These are phyloP conservation scores for Vicia villosa DNA, from an alignment of 306 rosid genomes.

Conservation along the genomic window DNA sequence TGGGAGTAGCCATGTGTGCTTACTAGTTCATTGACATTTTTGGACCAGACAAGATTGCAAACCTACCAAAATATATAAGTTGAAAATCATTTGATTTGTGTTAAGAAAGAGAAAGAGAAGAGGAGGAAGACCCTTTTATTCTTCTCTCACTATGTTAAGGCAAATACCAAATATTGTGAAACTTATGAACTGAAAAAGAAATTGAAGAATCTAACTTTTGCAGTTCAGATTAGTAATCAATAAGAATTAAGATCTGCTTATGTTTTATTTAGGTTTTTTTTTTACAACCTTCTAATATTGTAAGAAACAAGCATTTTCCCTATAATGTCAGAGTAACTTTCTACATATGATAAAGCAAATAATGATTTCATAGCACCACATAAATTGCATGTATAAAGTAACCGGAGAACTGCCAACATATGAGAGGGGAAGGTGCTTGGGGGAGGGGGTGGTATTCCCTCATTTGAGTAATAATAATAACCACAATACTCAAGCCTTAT, in stretches of 20 bases:
- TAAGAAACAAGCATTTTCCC: too few relatives aligned
- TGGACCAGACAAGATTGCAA: slow-evolving; percentile 98
- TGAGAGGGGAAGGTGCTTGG: too few relatives aligned
- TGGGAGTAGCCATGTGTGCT: slow-evolving; percentile 99
- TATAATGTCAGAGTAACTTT: too few relatives aligned
- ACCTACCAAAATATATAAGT: slow-evolving; percentile 60
- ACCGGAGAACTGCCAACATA: too few relatives aligned
- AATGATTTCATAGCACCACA: too few relatives aligned
- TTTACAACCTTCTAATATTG: background rate
- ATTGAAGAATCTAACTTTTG: slow-evolving; percentile 1
- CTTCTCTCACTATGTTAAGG: slow-evolving; percentile 25
- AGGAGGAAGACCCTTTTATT: background rate
- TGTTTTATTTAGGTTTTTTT: background rate
- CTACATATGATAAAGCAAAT: too few relatives aligned
- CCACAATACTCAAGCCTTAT: too few relatives aligned
- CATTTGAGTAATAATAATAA: too few relatives aligned
- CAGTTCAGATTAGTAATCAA: slow-evolving; percentile 17
- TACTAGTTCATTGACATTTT: slow-evolving; percentile 94
- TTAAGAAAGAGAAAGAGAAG: background rate
- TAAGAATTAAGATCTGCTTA: background rate
- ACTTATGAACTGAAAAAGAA: slow-evolving; percentile 14
- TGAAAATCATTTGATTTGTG: slow-evolving; percentile 27
- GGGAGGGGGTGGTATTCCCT: too few relatives aligned
- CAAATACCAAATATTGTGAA: slow-evolving; percentile 26
- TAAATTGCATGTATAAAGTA: too few relatives aligned